Evolutionary conservation across 148 eudicot genomes (phyloP).

Genomic region (Beta vulgaris): DNA sequence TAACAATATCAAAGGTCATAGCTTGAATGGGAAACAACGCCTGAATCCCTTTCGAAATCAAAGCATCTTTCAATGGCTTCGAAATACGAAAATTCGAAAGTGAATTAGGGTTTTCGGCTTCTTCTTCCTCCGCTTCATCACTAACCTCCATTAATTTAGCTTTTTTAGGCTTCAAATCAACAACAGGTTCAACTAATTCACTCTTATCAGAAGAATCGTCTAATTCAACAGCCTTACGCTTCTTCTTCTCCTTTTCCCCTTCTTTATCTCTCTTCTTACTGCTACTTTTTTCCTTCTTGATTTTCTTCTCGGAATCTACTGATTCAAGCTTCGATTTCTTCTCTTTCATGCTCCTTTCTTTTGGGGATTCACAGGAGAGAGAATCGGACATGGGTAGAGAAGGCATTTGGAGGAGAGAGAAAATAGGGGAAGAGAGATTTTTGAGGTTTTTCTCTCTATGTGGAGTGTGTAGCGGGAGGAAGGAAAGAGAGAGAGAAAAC

Average conservation of each 20-base stretch:
- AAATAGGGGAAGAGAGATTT: background rate
- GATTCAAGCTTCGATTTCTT: constrained; percentile 33
- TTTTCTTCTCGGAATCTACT: constrained; percentile 16
- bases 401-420: constrained; percentile 51
- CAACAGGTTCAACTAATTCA: constrained; percentile 42
- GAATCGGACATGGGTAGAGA: constrained; percentile 34
- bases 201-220: constrained; percentile 33
- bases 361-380: constrained; percentile 22
- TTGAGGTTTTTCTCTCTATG: constrained; percentile 1
- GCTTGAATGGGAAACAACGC: constrained; percentile 91
- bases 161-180: constrained; percentile 40
- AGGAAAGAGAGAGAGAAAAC: constrained; percentile 16
- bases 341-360: no score
- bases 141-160: constrained; percentile 21
- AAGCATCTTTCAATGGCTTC: constrained; percentile 48
- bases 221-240: constrained; percentile 42
- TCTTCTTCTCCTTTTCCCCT: constrained; percentile 45
- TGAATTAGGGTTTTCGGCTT: constrained; percentile 50
- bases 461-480: background rate
- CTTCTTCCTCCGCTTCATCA: constrained; percentile 31
- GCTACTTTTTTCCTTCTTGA: constrained; percentile 25
- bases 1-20: constrained; percentile 60
- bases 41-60: constrained; percentile 68
- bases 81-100: constrained; percentile 70
- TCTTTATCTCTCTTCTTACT: constrained; percentile 3